Evolutionary conservation across 192 early-diverging fungal species (phyloP), one percentile per base, ranked within the genome.

Genomic region (Podila verticillata): DNA sequence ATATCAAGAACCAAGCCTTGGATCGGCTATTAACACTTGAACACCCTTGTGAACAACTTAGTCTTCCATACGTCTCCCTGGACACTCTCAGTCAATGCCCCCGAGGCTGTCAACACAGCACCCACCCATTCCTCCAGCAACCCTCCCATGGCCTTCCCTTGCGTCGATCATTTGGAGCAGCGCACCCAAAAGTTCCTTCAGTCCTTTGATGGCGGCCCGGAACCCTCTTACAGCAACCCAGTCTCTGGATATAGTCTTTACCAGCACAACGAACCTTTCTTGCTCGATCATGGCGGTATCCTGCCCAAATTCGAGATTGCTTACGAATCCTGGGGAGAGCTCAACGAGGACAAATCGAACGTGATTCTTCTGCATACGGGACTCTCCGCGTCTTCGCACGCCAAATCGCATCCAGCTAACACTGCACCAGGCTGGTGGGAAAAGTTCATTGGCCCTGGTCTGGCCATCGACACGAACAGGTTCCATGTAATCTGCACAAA

Each of bases 401-500:
- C 97, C 49, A 96, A 92, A 75, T 95, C 93, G 63, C 95, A 97
- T 68, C 84, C 75, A 15, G 83, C 86, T 20, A 97, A 99, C 85
- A 72, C 64, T 30, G 83, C 88, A 10, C 88, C 90, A 17, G 97
- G 97, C 57, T 99, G 97, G 97, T 99, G 97, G 97, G 96, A 99
- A 72, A 91, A 92, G 72, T 99, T 98, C 71, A 99, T 99, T 72
- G 93, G 97, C 2, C 94, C 97, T n/a, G 96, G 96, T 48, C 67
- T 85, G 30, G 88, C 95, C 5, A 90, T 99, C 22, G 98, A 99
- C 64, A 98, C 97, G 32, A 89, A 96, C 85, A 93, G 93, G 80
- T 98, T 95, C 87, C 94, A 92, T 86, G 93, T 99, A 0, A 94
- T 98, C 57, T 99, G 98, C 70, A 96, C 96, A 5, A 99, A 98